phyloP scores from a whole-genome alignment of 1,284 basidiomycete genomes.

The Fomitopsis betulina region DNA sequence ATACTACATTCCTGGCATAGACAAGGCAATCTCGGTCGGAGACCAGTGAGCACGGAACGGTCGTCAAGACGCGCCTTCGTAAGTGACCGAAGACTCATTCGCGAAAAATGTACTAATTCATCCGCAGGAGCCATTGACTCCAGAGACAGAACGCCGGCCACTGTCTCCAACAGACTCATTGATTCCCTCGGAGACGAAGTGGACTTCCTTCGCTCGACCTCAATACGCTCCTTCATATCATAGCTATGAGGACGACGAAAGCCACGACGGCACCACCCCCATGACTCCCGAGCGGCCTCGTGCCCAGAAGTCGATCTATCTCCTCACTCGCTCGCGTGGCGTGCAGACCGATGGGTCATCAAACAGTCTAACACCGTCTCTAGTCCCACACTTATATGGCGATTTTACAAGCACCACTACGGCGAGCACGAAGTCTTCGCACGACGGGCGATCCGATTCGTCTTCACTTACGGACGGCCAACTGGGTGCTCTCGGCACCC shows the following conservation, averaged over 20 bases:
- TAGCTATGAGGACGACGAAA: conserved; percentile 47
- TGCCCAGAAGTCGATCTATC: conserved; percentile 45
- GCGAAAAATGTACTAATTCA: conserved; percentile 1
- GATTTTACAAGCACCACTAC: conserved; percentile 29
- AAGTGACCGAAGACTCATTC: conserved; percentile 13
- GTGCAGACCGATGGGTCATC: conserved; percentile 66
- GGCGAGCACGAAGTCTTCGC: conserved; percentile 30
- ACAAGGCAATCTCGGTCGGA: conserved; percentile 13
- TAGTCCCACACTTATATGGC: conserved; percentile 31
- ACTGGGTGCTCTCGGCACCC: conserved; percentile 40
- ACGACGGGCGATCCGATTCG: conserved; percentile 61
- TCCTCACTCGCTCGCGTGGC: conserved; percentile 60
- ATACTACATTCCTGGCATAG: conserved; percentile 19
- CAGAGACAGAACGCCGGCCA: conserved; percentile 52
- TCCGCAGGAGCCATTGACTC: conserved; percentile 55
- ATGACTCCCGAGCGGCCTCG: conserved; percentile 37
- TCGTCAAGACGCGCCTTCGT: conserved; percentile 35
- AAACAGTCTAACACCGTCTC: conserved; percentile 28
- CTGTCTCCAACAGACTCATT: conserved; percentile 53
- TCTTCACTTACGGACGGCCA: conserved; percentile 58
- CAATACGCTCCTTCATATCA: conserved; percentile 36
- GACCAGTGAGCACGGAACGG: conserved; percentile 27
- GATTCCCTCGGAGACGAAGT: conserved; percentile 37
- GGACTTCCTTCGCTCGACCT: conserved; percentile 36
- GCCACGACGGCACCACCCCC: conserved; percentile 27